phyloP scores from a whole-genome alignment of 2,329 filamentous ascomycete species.

The Ilyonectria destructans region DNA sequence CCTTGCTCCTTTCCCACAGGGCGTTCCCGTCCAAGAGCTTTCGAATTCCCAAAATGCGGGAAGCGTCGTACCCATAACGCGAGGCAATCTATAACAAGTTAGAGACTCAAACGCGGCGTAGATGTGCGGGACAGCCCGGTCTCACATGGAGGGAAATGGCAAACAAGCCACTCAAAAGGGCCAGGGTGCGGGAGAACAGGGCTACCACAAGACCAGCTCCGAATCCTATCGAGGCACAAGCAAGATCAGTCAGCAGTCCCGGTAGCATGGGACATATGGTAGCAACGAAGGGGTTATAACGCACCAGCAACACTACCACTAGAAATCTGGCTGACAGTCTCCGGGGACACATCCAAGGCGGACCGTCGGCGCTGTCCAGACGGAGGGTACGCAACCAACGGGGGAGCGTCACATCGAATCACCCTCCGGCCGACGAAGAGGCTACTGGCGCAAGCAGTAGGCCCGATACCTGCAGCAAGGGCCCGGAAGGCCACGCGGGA shows the following conservation, averaged over 20 bases:
- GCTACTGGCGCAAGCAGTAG: slow-evolving; percentile 48
- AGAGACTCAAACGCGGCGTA: slow-evolving; percentile 16
- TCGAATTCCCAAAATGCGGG: slow-evolving; percentile 56
- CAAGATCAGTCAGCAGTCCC: slow-evolving; percentile 4
- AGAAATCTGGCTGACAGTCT: slow-evolving; percentile 66
- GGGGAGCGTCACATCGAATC: slow-evolving; percentile 52
- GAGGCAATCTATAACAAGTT: slow-evolving; percentile 58
- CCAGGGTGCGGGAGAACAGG: slow-evolving; percentile 80
- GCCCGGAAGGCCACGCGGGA: slow-evolving; percentile 44
- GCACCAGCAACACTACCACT: slow-evolving; percentile 69
- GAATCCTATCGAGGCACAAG: slow-evolving; percentile 65
- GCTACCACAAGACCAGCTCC: slow-evolving; percentile 76
- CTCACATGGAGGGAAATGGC: slow-evolving; percentile 76
- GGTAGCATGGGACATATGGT: not conserved
- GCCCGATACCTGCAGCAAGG: slow-evolving; percentile 49
- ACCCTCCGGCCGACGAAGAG: slow-evolving; percentile 45
- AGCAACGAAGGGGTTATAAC: slow-evolving; percentile 27
- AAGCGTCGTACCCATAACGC: slow-evolving; percentile 60
- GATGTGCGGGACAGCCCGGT: not conserved
- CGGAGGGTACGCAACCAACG: slow-evolving; percentile 37
- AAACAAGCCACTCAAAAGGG: slow-evolving; percentile 76
- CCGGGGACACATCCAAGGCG: slow-evolving; percentile 46
- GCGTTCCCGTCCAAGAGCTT: slow-evolving; percentile 57
- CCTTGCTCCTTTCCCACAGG: slow-evolving; percentile 66
- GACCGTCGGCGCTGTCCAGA: slow-evolving; percentile 30